Conservation (phyloP, 805 yeast species). For the Cyberlindnera bimundalis region DNA sequence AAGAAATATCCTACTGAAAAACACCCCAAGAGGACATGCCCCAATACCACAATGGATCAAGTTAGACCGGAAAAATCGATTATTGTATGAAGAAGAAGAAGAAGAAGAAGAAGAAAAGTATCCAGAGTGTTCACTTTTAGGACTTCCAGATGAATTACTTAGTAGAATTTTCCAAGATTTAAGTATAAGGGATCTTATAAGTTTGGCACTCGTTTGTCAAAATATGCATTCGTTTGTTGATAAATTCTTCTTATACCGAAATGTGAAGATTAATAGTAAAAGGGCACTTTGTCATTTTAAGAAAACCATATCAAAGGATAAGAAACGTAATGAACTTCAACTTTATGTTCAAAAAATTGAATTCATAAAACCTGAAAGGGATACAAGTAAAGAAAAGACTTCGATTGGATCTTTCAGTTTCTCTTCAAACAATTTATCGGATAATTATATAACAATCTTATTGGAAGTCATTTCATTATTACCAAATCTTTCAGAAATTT, state of each 20-base stretch:
- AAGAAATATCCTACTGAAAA: neutral
- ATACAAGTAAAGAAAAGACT: constrained; percentile 10
- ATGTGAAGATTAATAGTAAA: constrained; percentile 28
- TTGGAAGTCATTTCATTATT: constrained; percentile 43
- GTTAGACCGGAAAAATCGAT: no score
- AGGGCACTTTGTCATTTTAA: constrained; percentile 29
- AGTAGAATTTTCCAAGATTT: constrained; percentile 33
- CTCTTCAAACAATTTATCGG: constrained; percentile 18
- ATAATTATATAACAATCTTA: constrained; percentile 33
- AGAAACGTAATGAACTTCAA: constrained; percentile 24
- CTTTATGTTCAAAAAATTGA: constrained; percentile 21
- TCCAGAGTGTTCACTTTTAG: constrained; percentile 31
- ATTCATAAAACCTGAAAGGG: constrained; percentile 21
- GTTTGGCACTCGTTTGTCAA: constrained; percentile 34
- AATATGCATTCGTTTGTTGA: constrained; percentile 36
- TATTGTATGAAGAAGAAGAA: neutral
- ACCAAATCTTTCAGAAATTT: constrained; percentile 42
- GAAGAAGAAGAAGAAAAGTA: neutral
- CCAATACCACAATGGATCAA: no score
- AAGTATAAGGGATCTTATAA: constrained; percentile 24
- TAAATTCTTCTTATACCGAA: constrained; percentile 36
- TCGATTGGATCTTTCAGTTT: constrained; percentile 25
- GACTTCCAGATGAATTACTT: constrained; percentile 43
- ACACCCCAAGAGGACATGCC: no score
- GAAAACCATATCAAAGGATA: constrained; percentile 35